Evolutionary conservation across 2,329 filamentous ascomycete genomes (phyloP), one percentile per base, ranked within the genome.

Genomic region (Epichloe hybrida): DNA sequence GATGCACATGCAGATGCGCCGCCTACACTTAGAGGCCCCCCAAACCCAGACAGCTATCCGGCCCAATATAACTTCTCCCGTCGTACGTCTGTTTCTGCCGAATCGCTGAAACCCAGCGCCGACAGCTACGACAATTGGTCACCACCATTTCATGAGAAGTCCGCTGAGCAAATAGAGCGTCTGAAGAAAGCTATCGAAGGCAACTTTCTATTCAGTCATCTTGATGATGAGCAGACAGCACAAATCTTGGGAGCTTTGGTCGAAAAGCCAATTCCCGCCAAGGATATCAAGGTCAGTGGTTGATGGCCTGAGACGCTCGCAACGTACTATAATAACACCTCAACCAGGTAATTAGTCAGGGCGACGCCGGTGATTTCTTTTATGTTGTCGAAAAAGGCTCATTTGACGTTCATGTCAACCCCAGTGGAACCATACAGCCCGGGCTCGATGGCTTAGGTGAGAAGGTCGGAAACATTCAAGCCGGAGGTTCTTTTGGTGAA

Each of bases 351-450:
- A 97, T 98, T 58, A 85, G 83, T 47, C 93, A 98, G 72, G 93
- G 93, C 50, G 93, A 97, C 62, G 84, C 90, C 0, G 93, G 93
- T 42, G 93, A 98, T 69, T 97, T 86, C 72, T 98, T 98, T 71
- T 98, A 98, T 66, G 83, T 98, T 27, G 89, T 97, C 17, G 93
- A 98, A 66, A 86, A 84, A 56, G 93, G 93, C 40, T 76, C 76
- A 21, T 97, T 97, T 62, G 88, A 95, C 60, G 84, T 97, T 52
- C 88, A 93, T 63, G 90, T 97, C 68, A 90, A 96, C 66, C 67
- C 76, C 12, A 77, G 77, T 9, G 91, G 93, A 53, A 73, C 80
- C 40, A 75, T 94, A 50, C 86, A 95, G 63, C 75, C 88, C 7
- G 91, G 91, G 0, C 74, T 79, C 0, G 82, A 90, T 45, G 93